These are phyloP conservation scores for Cryptococcus sp. DNA, from an alignment of 1,284 basidiomycete species.

Conservation along the genomic window DNA sequence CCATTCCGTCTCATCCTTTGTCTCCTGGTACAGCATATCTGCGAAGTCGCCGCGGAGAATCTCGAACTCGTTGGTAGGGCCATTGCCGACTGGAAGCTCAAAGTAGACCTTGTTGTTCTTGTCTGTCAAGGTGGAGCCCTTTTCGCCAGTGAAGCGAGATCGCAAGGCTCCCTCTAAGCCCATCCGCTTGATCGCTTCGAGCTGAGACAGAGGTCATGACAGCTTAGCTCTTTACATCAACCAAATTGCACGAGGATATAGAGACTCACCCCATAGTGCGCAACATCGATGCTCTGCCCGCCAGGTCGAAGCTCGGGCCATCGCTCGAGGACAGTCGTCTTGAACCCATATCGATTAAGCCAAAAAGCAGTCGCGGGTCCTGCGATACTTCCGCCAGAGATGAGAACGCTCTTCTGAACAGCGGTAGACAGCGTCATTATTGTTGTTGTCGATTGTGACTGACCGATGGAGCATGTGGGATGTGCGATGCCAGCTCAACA, in stretches of 20 bases:
- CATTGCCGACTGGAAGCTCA: conserved; percentile 5
- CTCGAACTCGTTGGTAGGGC: conserved; percentile 26
- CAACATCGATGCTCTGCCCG: conserved; percentile 51
- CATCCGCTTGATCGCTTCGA: conserved; percentile 41
- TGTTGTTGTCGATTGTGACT: too few species aligned
- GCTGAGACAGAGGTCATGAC: neutral
- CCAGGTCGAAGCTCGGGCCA: conserved; percentile 26
- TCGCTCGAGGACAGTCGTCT: conserved; percentile 49
- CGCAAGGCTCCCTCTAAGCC: conserved; percentile 31
- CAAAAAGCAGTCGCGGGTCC: conserved; percentile 46
- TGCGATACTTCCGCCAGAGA: conserved; percentile 50
- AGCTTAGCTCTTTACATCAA: too few species aligned
- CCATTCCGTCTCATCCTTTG: conserved; percentile 25
- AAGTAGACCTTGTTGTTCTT: neutral
- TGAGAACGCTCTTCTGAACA: conserved; percentile 28
- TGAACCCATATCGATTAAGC: conserved; percentile 31
- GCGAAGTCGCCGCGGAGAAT: conserved; percentile 52
- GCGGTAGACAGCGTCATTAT: too few species aligned
- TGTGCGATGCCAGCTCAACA: too few species aligned
- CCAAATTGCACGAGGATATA: neutral
- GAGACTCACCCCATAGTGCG: conserved; percentile 28
- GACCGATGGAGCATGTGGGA: too few species aligned
- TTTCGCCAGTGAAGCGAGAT: conserved; percentile 38
- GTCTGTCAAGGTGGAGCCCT: conserved; percentile 21
- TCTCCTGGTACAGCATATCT: conserved; percentile 36